Evolutionary conservation across 345 rosid species (phyloP), one percentile per base, ranked within the genome.

Genomic region (Combretum micranthum): DNA sequence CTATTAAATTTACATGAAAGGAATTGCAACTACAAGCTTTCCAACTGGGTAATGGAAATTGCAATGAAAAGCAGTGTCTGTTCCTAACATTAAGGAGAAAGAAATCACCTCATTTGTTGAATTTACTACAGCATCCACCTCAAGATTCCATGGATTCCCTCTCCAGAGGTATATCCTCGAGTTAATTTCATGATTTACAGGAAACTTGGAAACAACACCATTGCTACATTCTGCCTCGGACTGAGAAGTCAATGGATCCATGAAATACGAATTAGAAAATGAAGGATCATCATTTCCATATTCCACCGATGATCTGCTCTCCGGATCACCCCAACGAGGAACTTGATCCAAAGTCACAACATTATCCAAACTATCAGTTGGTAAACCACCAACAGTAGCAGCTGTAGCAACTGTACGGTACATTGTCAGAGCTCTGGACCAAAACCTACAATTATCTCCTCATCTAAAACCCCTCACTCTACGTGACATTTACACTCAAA

Each of bases 61-160:
- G 9, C 57, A 37, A 14, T 17, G 21, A 1, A 54, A 54, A 37
- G 45, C 22, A 37, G 32, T 54, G 16, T 42, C 15, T 17, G 15
- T 42, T 54, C 14, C 15, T 37, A 17, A 37, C 57, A 54, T 20
- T 26, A 10, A 54, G 57, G 20, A 13, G 42, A 53, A 54, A 19
- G 47, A 32, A 50, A 44, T 12, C 47, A 82, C 99, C 97, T 93
- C 99, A 59, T 90, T 90, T 3, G 99, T 83, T 18, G 99, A 87
- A 66, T 93, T 93, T 54, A 93, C 99, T 57, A 93, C 99, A 64
- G 96, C 96, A 73, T 93, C 97, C 20, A 93, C 97, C 81, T 93
- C 99, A n/a, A 93, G 90, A 78, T 87, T 93, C 99, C 99, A 93
- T 0, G 99, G 99, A 65, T 89, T 79, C 47, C 97, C 99, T 72